These are phyloP conservation scores for Xylaria scruposa DNA, from an alignment of 495 filamentous ascomycete genomes.

Conservation along the genomic window DNA sequence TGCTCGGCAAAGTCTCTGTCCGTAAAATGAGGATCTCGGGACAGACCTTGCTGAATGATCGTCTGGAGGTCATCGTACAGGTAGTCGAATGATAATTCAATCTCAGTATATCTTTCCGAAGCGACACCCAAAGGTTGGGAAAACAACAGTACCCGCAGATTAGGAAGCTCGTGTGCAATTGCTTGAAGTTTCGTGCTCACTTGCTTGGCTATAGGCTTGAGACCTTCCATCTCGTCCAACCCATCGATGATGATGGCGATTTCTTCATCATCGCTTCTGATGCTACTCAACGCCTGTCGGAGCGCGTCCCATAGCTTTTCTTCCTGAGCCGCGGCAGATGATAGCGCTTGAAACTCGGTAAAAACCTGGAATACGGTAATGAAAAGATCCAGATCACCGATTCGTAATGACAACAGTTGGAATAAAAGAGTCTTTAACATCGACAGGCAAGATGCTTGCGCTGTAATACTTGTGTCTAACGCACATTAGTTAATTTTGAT, in stretches of 20 bases:
- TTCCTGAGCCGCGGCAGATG: slow-evolving; percentile 8
- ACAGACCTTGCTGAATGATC: slow-evolving; percentile 14
- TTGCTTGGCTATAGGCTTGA: slow-evolving; percentile 18
- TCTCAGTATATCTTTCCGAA: background rate
- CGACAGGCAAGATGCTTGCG: slow-evolving; percentile 7
- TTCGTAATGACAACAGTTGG: slow-evolving; percentile 11
- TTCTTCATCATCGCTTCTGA: slow-evolving; percentile 16
- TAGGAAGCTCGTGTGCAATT: slow-evolving; percentile 8
- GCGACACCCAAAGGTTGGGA: slow-evolving; percentile 18
- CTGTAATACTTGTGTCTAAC: slow-evolving; percentile 5
- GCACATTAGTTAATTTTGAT: background rate
- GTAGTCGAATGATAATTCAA: slow-evolving; percentile 18
- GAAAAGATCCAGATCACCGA: slow-evolving; percentile 18
- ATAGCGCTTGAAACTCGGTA: slow-evolving; percentile 5
- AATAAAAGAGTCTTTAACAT: slow-evolving; percentile 21
- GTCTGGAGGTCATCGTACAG: slow-evolving; percentile 20
- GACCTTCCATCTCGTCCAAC: slow-evolving; percentile 20
- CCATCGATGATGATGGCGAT: slow-evolving; percentile 14
- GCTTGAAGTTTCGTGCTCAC: slow-evolving; percentile 12
- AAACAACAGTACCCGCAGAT: slow-evolving; percentile 12
- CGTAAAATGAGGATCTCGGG: slow-evolving; percentile 1
- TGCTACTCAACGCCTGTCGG: slow-evolving; percentile 6
- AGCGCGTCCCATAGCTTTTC: slow-evolving; percentile 16
- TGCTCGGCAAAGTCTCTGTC: slow-evolving; percentile 6
- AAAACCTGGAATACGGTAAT: slow-evolving; percentile 16